These are phyloP conservation scores for Diplodia corticola DNA, from an alignment of 2,329 filamentous ascomycete species.

Conservation along the genomic window DNA sequence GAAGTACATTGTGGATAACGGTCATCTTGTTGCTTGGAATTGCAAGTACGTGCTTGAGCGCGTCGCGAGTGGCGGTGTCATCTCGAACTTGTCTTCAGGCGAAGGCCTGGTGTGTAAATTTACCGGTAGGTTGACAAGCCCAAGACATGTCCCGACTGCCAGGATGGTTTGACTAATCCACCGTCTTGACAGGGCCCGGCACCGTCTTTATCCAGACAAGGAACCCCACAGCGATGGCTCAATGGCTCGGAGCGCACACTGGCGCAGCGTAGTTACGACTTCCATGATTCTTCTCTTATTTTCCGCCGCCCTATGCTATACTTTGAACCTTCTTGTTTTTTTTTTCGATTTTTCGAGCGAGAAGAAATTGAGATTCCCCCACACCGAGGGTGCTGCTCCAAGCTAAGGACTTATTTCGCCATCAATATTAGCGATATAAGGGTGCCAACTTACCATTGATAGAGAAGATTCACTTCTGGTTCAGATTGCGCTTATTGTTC, in stretches of 20 bases:
- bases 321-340: not conserved
- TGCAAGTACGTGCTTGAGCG: slow-evolving; percentile 90
- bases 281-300: not conserved
- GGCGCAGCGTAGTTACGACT: not conserved
- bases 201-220: slow-evolving; percentile 91
- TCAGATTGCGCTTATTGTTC: not conserved
- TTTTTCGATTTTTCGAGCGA: not conserved
- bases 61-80: slow-evolving; percentile 84
- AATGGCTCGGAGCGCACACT: slow-evolving; percentile 48
- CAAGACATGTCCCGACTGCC: not conserved
- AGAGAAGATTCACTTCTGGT: not conserved
- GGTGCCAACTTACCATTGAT: not conserved
- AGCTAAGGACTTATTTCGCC: not conserved
- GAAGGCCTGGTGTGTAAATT: slow-evolving; percentile 96
- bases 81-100: slow-evolving; percentile 78
- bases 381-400: not conserved
- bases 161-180: not conserved
- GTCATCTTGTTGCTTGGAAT: slow-evolving; percentile 95
- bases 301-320: not conserved
- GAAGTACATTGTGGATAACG: slow-evolving; percentile 89
- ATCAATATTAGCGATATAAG: not conserved
- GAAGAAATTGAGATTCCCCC: slow-evolving; percentile 6
- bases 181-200: slow-evolving; percentile 60
- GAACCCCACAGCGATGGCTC: slow-evolving; percentile 67
- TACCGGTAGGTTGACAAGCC: slow-evolving; percentile 54